Evolutionary conservation across 495 filamentous ascomycete species (phyloP).

Genomic region (Trichoderma asperelloides): DNA sequence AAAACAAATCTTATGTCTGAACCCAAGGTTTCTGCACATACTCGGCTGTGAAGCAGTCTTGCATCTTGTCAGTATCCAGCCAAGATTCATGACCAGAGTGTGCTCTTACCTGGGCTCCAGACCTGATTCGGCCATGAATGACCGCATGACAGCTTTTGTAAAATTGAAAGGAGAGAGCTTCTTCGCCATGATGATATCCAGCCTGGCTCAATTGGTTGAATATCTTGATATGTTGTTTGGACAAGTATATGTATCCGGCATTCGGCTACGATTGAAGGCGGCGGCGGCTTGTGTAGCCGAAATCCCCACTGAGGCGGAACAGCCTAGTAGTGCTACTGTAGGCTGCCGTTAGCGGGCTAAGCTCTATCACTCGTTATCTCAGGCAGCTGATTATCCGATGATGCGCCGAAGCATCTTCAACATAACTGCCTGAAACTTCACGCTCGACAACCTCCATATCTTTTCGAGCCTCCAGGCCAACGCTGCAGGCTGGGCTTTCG

Average conservation of each 20-base stretch:
- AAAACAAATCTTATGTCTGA: neutral
- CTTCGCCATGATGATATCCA: neutral
- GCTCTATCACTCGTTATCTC: neutral
- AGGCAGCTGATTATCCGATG: neutral
- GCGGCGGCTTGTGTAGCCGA: neutral
- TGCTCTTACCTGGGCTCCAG: slow-evolving; percentile 67
- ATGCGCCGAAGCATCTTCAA: neutral
- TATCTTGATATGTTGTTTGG: neutral
- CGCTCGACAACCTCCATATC: neutral
- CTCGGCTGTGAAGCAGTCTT: neutral
- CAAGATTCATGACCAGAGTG: slow-evolving; percentile 10
- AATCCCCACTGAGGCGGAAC: neutral
- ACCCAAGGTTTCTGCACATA: neutral
- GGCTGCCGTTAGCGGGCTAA: neutral
- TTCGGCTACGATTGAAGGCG: too few relatives aligned
- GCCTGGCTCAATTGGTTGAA: neutral
- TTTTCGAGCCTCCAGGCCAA: neutral
- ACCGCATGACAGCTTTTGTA: slow-evolving; percentile 39
- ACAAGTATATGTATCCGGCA: too few relatives aligned
- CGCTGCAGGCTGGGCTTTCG: neutral
- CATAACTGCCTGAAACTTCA: neutral
- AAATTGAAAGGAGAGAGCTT: slow-evolving; percentile 6
- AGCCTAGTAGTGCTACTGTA: neutral
- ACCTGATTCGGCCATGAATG: slow-evolving; percentile 76
- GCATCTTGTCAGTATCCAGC: neutral